A percentile compares a stretch with the other conserved stretches of the same genome.
phyloP scores from a whole-genome alignment of 768 basidiomycete genomes.

The Leccinum variicolor region DNA sequence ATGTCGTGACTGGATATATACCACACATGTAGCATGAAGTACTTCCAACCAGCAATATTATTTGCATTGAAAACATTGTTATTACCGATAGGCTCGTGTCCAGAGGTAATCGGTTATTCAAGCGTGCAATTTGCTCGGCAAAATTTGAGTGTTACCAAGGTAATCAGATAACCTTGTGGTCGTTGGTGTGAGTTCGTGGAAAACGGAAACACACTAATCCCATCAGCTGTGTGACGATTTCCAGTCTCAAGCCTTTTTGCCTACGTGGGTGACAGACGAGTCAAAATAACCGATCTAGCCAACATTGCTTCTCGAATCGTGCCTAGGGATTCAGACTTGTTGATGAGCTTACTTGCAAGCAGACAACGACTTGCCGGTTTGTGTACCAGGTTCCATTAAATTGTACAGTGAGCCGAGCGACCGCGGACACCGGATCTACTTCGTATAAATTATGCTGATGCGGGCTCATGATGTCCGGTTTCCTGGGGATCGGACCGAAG shows the following conservation, averaged over 20 bases:
- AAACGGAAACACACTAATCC: neutral
- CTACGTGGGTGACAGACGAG: too few species aligned
- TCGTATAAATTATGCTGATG: neutral
- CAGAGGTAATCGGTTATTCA: neutral
- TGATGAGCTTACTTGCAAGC: too few species aligned
- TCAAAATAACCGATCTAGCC: too few species aligned
- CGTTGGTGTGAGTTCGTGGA: neutral
- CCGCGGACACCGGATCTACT: neutral
- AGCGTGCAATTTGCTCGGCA: neutral
- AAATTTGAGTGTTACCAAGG: neutral
- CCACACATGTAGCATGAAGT: slow-evolving; percentile 1
- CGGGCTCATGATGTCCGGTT: neutral
- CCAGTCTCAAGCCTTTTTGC: too few species aligned
- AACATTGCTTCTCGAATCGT: too few species aligned
- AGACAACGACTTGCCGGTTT: neutral
- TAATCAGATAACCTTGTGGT: neutral
- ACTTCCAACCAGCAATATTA: neutral
- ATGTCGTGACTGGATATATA: neutral
- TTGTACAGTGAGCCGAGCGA: neutral
- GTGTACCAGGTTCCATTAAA: neutral
- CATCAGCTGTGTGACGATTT: too few species aligned
- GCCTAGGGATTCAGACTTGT: too few species aligned
- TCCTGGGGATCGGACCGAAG: too few species aligned
- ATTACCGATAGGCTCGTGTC: neutral
- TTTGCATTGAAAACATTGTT: neutral